These are phyloP conservation scores for Thoreauomyces humboldtii DNA, from an alignment of 192 early-diverging fungal genomes.

Conservation along the genomic window DNA sequence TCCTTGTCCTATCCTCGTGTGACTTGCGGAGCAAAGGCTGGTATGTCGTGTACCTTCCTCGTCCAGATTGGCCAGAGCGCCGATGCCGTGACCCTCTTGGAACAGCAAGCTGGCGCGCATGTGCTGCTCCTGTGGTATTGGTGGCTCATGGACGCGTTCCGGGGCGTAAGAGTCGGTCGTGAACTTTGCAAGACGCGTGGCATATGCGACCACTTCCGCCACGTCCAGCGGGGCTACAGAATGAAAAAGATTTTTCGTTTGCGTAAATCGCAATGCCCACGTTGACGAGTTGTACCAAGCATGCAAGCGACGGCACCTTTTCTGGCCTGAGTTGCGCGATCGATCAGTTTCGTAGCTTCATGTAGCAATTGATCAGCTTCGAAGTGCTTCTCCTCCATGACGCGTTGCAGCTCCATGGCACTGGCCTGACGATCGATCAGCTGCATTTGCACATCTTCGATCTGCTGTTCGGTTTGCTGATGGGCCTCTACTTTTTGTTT, in stretches of 20 bases:
- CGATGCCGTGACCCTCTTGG: slow-evolving; percentile 16
- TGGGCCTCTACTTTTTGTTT: slow-evolving; percentile 13
- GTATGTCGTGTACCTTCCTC: slow-evolving; percentile 2
- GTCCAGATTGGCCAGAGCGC: neutral
- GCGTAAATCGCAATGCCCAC: too few relatives aligned
- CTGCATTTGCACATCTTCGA: slow-evolving; percentile 10
- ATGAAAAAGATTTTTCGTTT: too few relatives aligned
- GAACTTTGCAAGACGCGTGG: slow-evolving; percentile 14
- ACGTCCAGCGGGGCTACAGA: slow-evolving; percentile 7
- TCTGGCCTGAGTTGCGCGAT: too few relatives aligned
- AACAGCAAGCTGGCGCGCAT: slow-evolving; percentile 34
- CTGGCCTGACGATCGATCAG: slow-evolving; percentile 14
- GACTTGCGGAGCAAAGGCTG: neutral
- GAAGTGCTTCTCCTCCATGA: neutral
- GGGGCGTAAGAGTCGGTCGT: slow-evolving; percentile 5
- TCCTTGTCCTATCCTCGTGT: too few relatives aligned
- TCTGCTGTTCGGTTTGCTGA: slow-evolving; percentile 1
- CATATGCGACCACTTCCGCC: slow-evolving; percentile 11
- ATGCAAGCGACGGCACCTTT: neutral
- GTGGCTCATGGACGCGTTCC: slow-evolving; percentile 22
- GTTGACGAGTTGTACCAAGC: too few relatives aligned
- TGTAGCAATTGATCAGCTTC: slow-evolving; percentile 7
- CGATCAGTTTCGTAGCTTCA: neutral
- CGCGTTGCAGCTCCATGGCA: slow-evolving; percentile 8
- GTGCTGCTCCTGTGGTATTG: slow-evolving; percentile 35